phyloP scores from a whole-genome alignment of 345 rosid species.

The Citrus medica region DNA sequence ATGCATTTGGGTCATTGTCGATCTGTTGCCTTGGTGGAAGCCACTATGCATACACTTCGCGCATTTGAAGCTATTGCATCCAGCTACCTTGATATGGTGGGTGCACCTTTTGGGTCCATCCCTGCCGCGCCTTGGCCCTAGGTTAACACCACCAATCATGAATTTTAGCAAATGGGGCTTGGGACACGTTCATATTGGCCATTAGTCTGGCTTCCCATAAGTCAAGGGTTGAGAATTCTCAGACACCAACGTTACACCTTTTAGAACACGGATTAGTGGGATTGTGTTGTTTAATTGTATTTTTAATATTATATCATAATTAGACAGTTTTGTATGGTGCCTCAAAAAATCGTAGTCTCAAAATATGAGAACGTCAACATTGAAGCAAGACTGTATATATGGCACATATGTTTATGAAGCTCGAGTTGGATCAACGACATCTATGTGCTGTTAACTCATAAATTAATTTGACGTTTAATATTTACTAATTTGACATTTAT shows the following conservation, averaged over 20 bases:
- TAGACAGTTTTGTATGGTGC: too few species aligned
- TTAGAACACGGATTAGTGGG: too few species aligned
- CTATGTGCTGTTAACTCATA: background rate
- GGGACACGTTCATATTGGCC: background rate
- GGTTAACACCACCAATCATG: conserved; percentile 1
- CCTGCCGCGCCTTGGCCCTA: background rate
- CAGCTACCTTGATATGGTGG: background rate
- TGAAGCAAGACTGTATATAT: too few species aligned
- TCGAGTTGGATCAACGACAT: too few species aligned
- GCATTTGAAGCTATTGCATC: background rate
- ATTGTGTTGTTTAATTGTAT: too few species aligned
- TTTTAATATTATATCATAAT: too few species aligned
- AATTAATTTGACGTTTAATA: background rate
- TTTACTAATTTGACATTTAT: background rate
- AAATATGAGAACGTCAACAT: too few species aligned
- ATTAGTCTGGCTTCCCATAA: background rate
- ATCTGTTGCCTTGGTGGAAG: background rate
- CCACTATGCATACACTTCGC: background rate
- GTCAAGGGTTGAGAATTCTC: background rate
- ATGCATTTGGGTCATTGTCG: background rate
- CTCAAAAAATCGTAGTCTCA: too few species aligned
- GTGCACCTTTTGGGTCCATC: background rate
- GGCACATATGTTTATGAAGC: too few species aligned
- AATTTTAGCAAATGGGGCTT: background rate
- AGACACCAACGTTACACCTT: background rate